phyloP scores from a whole-genome alignment of 192 early-diverging fungal genomes.

The Pilaira anomala region DNA sequence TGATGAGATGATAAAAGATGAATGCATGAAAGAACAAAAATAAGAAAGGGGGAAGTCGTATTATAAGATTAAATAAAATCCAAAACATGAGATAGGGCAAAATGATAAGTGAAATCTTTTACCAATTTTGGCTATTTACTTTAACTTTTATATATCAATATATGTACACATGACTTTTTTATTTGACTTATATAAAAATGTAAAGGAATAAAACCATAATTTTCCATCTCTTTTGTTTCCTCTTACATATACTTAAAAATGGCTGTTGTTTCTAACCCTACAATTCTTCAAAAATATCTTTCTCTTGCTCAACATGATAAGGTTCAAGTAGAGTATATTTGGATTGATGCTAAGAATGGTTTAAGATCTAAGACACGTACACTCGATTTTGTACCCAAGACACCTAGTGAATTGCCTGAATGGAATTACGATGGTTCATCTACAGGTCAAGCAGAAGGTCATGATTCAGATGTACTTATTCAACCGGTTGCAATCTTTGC shows the following conservation, averaged over 20 bases:
- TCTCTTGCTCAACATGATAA: slow-evolving; percentile 47
- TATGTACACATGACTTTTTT: too few species aligned
- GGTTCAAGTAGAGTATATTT: slow-evolving; percentile 52
- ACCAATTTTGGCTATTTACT: too few species aligned
- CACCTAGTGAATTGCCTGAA: slow-evolving; percentile 41
- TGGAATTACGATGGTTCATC: slow-evolving; percentile 60
- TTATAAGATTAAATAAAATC: too few species aligned
- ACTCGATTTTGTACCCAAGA: slow-evolving; percentile 30
- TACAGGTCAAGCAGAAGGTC: slow-evolving; percentile 50
- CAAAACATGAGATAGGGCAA: too few species aligned
- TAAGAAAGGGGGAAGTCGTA: too few species aligned
- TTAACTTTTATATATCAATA: too few species aligned
- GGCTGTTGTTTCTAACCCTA: slow-evolving; percentile 30
- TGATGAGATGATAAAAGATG: too few species aligned
- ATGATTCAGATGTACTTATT: slow-evolving; percentile 54
- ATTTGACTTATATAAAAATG: too few species aligned
- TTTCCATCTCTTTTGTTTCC: background rate
- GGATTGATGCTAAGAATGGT: slow-evolving; percentile 49
- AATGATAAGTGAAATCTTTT: too few species aligned
- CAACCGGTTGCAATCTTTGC: slow-evolving; percentile 45
- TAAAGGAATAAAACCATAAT: too few species aligned
- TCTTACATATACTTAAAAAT: slow-evolving; percentile 7
- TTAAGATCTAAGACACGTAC: slow-evolving; percentile 51
- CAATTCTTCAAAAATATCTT: slow-evolving; percentile 47
- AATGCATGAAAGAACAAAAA: too few species aligned